Conservation (phyloP, 2,329 filamentous ascomycete genomes). For the Epichloe aotearoae region DNA sequence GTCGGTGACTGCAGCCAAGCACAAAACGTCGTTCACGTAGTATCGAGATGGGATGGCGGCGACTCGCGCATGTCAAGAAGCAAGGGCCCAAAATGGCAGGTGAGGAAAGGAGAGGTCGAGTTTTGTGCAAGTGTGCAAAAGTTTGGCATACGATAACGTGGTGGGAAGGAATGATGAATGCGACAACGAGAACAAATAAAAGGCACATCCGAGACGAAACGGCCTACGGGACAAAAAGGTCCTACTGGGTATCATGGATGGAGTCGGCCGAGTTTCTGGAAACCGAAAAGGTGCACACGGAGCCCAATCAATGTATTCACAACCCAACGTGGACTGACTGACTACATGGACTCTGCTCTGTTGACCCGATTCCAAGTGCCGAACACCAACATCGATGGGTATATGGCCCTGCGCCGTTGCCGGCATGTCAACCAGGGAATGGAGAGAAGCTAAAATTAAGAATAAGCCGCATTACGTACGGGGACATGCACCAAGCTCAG, state of each 20-base stretch:
- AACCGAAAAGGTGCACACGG: neutral
- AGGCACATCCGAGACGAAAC: neutral
- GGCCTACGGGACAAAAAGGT: neutral
- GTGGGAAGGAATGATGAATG: neutral
- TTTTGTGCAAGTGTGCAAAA: too few species aligned
- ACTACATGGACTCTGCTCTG: neutral
- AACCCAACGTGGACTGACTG: neutral
- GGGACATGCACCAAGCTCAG: neutral
- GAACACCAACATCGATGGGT: neutral
- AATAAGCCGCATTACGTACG: neutral
- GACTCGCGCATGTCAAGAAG: neutral
- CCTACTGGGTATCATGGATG: neutral
- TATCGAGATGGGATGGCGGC: neutral
- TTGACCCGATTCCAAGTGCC: neutral
- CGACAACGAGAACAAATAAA: neutral
- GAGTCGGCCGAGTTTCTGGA: neutral
- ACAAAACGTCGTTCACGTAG: neutral
- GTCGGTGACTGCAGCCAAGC: neutral
- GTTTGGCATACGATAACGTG: too few species aligned
- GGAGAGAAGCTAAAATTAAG: neutral
- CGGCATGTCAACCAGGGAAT: neutral
- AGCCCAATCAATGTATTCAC: neutral
- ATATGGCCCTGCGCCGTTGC: neutral
- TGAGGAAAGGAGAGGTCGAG: too few species aligned
- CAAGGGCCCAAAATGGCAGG: neutral